Percentiles rank a stretch among this genome's conserved stretches.
Evolutionary conservation across 2,329 filamentous ascomycete genomes (phyloP).

Genomic region (Arthrocladium fulminans): DNA sequence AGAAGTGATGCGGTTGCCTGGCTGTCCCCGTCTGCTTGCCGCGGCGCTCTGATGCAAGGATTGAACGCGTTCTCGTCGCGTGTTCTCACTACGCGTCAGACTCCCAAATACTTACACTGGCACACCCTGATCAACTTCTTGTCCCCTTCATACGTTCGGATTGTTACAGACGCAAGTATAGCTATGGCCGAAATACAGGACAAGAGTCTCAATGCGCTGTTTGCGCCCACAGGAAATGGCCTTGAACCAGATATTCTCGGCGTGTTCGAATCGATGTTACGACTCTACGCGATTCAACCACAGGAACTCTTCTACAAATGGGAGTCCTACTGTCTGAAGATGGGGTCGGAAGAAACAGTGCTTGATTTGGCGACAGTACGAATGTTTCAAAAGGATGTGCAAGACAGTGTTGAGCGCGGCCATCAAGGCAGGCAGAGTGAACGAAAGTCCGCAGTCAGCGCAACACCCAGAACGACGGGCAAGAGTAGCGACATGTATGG

Average conservation of each 20-base stretch:
- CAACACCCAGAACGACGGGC: constrained; percentile 50
- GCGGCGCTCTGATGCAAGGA: too few relatives aligned
- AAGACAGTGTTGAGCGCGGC: constrained; percentile 72
- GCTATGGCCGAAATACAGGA: constrained; percentile 32
- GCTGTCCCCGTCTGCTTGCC: too few relatives aligned
- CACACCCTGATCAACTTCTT: not conserved
- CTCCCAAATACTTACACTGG: not conserved
- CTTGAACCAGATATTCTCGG: constrained; percentile 68
- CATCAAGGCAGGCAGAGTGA: constrained; percentile 58
- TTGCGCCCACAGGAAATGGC: constrained; percentile 44
- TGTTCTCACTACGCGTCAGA: not conserved
- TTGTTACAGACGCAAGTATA: not conserved
- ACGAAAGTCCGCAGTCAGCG: constrained; percentile 48
- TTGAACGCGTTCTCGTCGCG: not conserved
- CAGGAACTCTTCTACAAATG: constrained; percentile 97
- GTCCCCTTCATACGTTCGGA: not conserved
- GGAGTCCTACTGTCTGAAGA: constrained; percentile 95
- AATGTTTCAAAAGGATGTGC: constrained; percentile 76
- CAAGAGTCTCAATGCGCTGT: constrained; percentile 51
- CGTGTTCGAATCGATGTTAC: constrained; percentile 78
- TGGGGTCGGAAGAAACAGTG: constrained; percentile 70
- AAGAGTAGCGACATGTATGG: constrained; percentile 67
- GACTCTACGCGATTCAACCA: constrained; percentile 67
- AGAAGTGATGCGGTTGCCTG: too few relatives aligned
- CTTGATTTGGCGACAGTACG: constrained; percentile 62